phyloP scores from a whole-genome alignment of 169 alveolate genomes.

The Babesia sp. region DNA sequence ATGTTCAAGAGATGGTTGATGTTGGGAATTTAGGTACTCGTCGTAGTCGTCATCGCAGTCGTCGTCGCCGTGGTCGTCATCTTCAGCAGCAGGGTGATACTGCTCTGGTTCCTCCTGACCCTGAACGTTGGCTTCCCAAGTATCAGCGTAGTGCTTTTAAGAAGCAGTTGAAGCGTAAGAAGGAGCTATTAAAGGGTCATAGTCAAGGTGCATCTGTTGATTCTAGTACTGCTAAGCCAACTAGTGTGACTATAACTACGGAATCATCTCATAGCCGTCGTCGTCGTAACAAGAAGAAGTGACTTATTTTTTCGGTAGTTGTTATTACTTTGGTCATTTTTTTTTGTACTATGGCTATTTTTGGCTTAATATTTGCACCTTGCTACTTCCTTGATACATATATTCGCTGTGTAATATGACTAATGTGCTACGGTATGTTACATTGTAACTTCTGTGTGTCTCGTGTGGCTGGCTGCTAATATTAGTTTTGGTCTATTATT shows the following conservation, averaged over 20 bases:
- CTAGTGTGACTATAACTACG: slow-evolving; percentile 53
- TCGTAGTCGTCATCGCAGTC: neutral
- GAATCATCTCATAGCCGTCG: slow-evolving; percentile 4
- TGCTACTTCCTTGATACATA: neutral
- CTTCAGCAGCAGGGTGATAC: slow-evolving; percentile 9
- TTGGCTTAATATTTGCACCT: too few species aligned
- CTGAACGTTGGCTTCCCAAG: slow-evolving; percentile 68
- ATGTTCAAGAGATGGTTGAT: slow-evolving; percentile 5
- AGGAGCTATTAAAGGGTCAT: slow-evolving; percentile 46
- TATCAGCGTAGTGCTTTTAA: slow-evolving; percentile 42
- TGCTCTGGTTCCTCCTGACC: slow-evolving; percentile 48
- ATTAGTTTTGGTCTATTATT: too few species aligned
- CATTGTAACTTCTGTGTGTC: too few species aligned
- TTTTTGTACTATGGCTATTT: too few species aligned
- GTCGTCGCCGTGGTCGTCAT: slow-evolving; percentile 22
- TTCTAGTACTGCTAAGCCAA: slow-evolving; percentile 36
- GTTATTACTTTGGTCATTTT: too few species aligned
- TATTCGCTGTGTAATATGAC: neutral
- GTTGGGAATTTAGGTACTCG: too few species aligned
- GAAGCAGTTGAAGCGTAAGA: slow-evolving; percentile 56
- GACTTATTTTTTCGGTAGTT: neutral
- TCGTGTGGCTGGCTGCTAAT: too few species aligned
- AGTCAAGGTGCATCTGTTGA: slow-evolving; percentile 57
- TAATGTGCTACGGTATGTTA: too few species aligned
- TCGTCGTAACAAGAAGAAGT: slow-evolving; percentile 43